Evolutionary conservation across 768 basidiomycete genomes (phyloP).

Genomic region (Tulasnella sp.): DNA sequence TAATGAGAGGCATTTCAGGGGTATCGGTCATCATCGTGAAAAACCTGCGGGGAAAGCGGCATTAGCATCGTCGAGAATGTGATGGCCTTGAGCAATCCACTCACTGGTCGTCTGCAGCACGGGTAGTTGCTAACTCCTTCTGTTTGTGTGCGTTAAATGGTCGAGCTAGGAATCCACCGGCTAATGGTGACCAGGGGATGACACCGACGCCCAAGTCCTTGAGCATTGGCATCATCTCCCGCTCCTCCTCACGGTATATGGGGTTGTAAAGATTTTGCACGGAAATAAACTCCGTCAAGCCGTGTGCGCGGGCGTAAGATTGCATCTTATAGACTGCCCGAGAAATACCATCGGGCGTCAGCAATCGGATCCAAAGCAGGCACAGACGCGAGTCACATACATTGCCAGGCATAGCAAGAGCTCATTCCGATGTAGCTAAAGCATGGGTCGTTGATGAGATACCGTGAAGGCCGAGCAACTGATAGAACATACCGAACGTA

Average conservation of each 20-base stretch:
- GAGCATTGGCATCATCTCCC: constrained; percentile 37
- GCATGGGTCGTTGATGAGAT: no score
- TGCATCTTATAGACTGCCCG: constrained; percentile 29
- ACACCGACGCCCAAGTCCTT: constrained; percentile 36
- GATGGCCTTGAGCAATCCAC: background rate
- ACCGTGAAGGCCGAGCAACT: no score
- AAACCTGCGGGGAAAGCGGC: no score
- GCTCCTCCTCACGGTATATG: constrained; percentile 38
- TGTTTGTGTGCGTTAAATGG: constrained; percentile 12
- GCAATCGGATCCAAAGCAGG: background rate
- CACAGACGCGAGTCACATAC: background rate
- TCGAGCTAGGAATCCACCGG: constrained; percentile 32
- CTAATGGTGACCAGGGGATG: constrained; percentile 38
- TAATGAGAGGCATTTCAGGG: no score
- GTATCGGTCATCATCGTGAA: no score
- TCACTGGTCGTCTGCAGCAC: background rate
- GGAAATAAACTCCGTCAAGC: constrained; percentile 24
- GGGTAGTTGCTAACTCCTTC: background rate
- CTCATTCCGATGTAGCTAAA: constrained; percentile 49
- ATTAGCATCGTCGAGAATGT: no score
- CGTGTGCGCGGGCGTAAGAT: constrained; percentile 5
- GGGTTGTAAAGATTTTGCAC: constrained; percentile 29
- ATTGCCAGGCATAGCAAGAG: constrained; percentile 45
- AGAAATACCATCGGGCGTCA: background rate
- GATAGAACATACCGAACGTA: constrained; percentile 44